Evolutionary conservation across 768 basidiomycete species (phyloP), one percentile per base, ranked within the genome.

Genomic region (Lactifluus hygrophoroides): DNA sequence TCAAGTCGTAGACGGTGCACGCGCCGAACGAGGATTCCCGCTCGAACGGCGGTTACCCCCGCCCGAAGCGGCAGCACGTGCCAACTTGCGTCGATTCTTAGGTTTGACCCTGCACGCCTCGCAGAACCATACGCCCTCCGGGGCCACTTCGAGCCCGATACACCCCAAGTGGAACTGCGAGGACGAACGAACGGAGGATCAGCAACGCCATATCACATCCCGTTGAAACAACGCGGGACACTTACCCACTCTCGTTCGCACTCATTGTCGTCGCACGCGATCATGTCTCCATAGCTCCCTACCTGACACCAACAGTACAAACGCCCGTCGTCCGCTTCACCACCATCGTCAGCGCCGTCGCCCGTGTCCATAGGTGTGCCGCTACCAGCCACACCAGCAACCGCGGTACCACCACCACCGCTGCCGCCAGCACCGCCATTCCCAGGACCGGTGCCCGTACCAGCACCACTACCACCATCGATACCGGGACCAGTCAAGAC

Each of bases 161-260:
- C 90, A 93, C 14, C 73, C 75, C 56, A 92, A 75, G 69, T 93
- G 90, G 76, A 91, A 93, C 90, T 93, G 65, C 37, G 37, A 51
- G 16, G 21, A 11, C 11, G 13, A 13, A 6, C 5, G 42, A 21
- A 23, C 10, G 3, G 10, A 3, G 5, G n/a, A 54, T 10, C 16
- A 48, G 14, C 49, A 48, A 16, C 5, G 55, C 48, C 14, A 8
- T 27, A 10, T 51, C 23, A 17, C 50, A 10, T 43, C 56, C 17
- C 19, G n/a, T 5, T 30, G 63, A 51, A n/a, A 17, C 32, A 10
- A 32, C 32, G 32, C 32, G 10, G 32, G 32, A 64, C 7, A 85
- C 89, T 69, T 65, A 94, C 93, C 93, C 93, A 96, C 86, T 94
- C 92, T 57, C 77, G 76, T 65, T 85, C 83, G 73, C 93, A 95